These are phyloP conservation scores for Saturnispora zaruensis DNA, from an alignment of 805 yeast species.

Conservation along the genomic window DNA sequence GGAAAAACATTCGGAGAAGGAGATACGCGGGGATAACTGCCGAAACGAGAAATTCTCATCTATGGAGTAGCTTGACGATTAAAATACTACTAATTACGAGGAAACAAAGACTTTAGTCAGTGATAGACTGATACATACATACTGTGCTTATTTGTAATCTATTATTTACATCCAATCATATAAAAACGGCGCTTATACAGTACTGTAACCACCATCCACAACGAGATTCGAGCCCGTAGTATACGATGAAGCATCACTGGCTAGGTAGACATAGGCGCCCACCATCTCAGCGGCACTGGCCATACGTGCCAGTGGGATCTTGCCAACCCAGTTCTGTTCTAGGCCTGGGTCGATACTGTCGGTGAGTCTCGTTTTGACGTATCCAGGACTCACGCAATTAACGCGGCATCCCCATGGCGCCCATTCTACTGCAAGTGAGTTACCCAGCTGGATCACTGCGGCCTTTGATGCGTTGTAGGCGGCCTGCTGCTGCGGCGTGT, in stretches of 20 bases:
- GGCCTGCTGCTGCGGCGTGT: constrained; percentile 81
- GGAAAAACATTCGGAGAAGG: not conserved
- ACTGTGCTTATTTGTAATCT: too few species aligned
- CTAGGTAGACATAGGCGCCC: constrained; percentile 74
- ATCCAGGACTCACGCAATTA: constrained; percentile 80
- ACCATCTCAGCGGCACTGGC: constrained; percentile 65
- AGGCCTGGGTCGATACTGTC: constrained; percentile 37
- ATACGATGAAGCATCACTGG: constrained; percentile 72
- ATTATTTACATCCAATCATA: too few species aligned
- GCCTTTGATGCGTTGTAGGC: constrained; percentile 85
- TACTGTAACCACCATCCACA: constrained; percentile 73
- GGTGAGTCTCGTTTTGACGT: constrained; percentile 64
- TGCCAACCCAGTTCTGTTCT: constrained; percentile 39
- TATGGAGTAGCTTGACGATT: too few species aligned
- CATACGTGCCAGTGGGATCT: constrained; percentile 66
- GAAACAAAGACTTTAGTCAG: too few species aligned
- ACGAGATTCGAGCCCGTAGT: constrained; percentile 71
- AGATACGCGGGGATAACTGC: not conserved
- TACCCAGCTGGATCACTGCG: constrained; percentile 66
- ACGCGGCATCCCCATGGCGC: constrained; percentile 81
- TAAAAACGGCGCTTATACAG: constrained; percentile 27
- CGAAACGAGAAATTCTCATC: not conserved
- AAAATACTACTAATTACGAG: too few species aligned
- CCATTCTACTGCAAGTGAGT: constrained; percentile 82
- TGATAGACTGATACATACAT: too few species aligned